phyloP scores from a whole-genome alignment of 108 stramenopile genomes.

The Nitzschia sp. region DNA sequence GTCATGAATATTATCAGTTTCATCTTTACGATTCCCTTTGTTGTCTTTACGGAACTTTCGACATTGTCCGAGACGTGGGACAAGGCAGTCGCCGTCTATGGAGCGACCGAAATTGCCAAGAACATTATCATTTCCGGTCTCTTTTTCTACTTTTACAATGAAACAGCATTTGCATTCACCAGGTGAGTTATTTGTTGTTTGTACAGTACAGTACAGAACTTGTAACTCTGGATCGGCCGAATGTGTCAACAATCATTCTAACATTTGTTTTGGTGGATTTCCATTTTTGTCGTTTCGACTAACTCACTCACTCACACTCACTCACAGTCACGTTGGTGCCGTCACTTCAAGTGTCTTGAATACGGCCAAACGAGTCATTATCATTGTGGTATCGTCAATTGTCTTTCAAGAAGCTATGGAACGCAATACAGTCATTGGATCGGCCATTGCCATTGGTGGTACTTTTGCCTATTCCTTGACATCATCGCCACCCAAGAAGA shows the following conservation, averaged over 20 bases:
- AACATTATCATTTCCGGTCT: slow-evolving; percentile 85
- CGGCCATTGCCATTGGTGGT: slow-evolving; percentile 83
- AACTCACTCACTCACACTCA: not conserved
- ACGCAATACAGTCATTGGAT: slow-evolving; percentile 86
- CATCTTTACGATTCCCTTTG: slow-evolving; percentile 86
- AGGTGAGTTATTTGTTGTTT: slow-evolving; percentile 12
- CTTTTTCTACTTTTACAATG: slow-evolving; percentile 97
- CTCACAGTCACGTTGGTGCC: slow-evolving; percentile 62
- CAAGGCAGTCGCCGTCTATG: slow-evolving; percentile 57
- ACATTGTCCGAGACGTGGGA: slow-evolving; percentile 65
- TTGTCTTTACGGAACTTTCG: slow-evolving; percentile 72
- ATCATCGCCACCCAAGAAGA: slow-evolving; percentile 14
- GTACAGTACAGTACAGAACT: no score
- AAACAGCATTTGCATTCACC: slow-evolving; percentile 91
- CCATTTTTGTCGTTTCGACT: not conserved
- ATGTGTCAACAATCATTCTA: no score
- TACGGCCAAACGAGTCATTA: slow-evolving; percentile 90
- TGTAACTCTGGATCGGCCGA: no score
- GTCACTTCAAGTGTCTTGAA: slow-evolving; percentile 88
- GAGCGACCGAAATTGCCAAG: slow-evolving; percentile 47
- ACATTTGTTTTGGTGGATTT: not conserved
- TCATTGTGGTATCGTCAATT: slow-evolving; percentile 83
- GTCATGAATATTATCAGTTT: slow-evolving; percentile 94
- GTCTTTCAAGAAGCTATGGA: slow-evolving; percentile 87
- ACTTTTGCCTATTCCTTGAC: slow-evolving; percentile 84